Base-by-base conservation (phyloP, 495 filamentous ascomycete genomes). In the Trichodelitschia bisporula region DNA sequence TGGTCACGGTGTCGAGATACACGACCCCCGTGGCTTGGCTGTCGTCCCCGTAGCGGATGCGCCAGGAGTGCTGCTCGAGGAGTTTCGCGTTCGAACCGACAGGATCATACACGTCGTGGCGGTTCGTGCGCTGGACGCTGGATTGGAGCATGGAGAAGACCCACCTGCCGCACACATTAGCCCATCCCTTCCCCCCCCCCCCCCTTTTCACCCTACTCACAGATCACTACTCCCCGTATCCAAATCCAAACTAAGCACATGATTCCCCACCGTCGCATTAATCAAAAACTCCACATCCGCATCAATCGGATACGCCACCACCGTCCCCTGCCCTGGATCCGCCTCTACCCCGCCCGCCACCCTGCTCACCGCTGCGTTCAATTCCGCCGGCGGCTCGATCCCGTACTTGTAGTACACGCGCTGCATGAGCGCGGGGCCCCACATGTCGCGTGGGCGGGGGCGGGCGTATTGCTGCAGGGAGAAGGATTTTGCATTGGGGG, bases 21-120 rank as follows among this genome's bases (percentile, higher is more conserved):
- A 84, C 74, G 24, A 56, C 55, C 26, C 74, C 73, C 40, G 50
- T 54, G 15, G 70, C 70, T 28, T 50, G 56, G 42, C 66, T 74
- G 27, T 64, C 59, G 41, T 86, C 77, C 31, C 74, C 74, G 46
- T 83, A 84, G 2, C 47, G 44, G 44, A 82, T 79, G 5, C 46
- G 37, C 75, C 75, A 83, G 14, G 49, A 57, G 16, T 59, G 49
- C 6, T 29, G 6, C 15, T 12, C 27, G 27, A 29, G 27, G 10
- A 13, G 10, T 8, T 6, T 8, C 10, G 27, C 6, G 15, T 12
- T 13, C 6, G 27, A 29, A 8, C 21, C n/a, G 21, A n/a, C 21
- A 6, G 21, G 21, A n/a, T 24, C 21, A n/a, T 24, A 24, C 6
- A 24, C 6, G 21, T 6, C n/a, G 6, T n/a, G 21, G 21, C n/a